These are phyloP conservation scores for Talaromyces amestolkiae DNA, from an alignment of 2,329 filamentous ascomycete genomes.

Conservation along the genomic window DNA sequence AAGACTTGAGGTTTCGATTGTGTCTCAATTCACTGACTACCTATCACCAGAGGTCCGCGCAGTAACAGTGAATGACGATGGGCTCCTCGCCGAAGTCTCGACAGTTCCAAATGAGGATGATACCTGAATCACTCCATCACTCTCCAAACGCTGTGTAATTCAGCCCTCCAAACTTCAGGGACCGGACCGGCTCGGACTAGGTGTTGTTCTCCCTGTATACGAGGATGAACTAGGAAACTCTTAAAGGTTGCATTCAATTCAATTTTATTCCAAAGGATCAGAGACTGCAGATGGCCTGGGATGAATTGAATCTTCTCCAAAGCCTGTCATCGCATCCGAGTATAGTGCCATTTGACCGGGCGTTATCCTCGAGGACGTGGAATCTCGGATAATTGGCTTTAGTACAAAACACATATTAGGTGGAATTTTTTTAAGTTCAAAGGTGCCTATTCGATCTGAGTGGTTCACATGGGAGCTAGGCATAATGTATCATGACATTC, in stretches of 20 bases:
- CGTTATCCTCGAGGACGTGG: conserved; percentile 27
- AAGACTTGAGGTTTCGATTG: conserved; percentile 21
- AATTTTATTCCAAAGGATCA: conserved; percentile 20
- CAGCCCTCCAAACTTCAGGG: conserved; percentile 22
- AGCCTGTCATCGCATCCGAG: conserved; percentile 30
- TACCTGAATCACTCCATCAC: conserved; percentile 18
- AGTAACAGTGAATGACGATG: conserved; percentile 24
- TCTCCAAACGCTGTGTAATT: conserved; percentile 21
- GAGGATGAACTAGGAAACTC: conserved; percentile 21
- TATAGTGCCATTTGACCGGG: conserved; percentile 29
- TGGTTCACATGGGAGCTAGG: conserved; percentile 27
- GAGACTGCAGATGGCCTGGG: conserved; percentile 25
- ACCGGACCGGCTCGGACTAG: conserved; percentile 23
- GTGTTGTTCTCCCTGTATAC: conserved; percentile 21
- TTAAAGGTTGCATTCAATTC: conserved; percentile 24
- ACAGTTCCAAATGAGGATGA: conserved; percentile 24
- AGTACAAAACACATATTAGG: conserved; percentile 28
- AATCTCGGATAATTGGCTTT: conserved; percentile 30
- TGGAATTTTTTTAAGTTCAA: conserved; percentile 26
- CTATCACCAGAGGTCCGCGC: conserved; percentile 23
- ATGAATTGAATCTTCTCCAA: conserved; percentile 29
- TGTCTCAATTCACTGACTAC: conserved; percentile 23
- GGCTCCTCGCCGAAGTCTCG: conserved; percentile 24
- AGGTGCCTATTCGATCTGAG: conserved; percentile 25
- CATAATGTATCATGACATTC: conserved; percentile 35